Base-by-base conservation (phyloP, 2,329 filamentous ascomycete genomes). In the Calonectria naviculata region DNA sequence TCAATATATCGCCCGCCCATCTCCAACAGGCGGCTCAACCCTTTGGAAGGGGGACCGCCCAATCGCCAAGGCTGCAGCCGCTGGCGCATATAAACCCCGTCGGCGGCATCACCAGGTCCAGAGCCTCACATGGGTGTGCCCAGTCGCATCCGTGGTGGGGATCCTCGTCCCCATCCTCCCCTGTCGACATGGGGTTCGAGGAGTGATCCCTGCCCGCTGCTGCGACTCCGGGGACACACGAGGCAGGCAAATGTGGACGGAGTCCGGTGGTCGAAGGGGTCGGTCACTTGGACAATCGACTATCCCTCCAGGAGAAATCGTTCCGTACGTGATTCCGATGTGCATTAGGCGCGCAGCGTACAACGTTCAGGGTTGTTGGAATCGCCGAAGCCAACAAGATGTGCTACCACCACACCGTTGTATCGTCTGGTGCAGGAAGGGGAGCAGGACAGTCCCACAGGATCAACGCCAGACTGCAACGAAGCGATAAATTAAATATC, bases 61-160 rank as follows among this genome's bases (percentile, higher is more conserved):
- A 61, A 31, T 5, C 12, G 17, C 38, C 15, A 64, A 19, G 8
- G 13, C 19, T 28, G 26, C 34, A n/a, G 28, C 29, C 49, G 36
- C 21, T 66, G n/a, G n/a, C 38, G 17, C 42, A 36, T 29, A 38
- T 42, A 38, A 49, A 46, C 26, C 21, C 64, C n/a, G 26, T 47
- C 42, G 31, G 29, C 54, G 41, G 52, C 65, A 61, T 47, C 34
- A 29, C 15, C 26, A 29, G 17, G 34, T 60, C 31, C 8, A 41
- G 52, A 60, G 65, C 65, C 65, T 67, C 65, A 60, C 42, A 67
- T 61, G 65, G 54, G 36, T 61, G 1, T 17, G 21, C 21, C 38
- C 21, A 28, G 65, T 61, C 9, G n/a, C 29, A 61, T 61, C 36
- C 28, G 12, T 29, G 49, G 65, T 60, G 65, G 65, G 49, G 65